phyloP scores from a whole-genome alignment of 495 filamentous ascomycete genomes.

The Daldinia loculata region DNA sequence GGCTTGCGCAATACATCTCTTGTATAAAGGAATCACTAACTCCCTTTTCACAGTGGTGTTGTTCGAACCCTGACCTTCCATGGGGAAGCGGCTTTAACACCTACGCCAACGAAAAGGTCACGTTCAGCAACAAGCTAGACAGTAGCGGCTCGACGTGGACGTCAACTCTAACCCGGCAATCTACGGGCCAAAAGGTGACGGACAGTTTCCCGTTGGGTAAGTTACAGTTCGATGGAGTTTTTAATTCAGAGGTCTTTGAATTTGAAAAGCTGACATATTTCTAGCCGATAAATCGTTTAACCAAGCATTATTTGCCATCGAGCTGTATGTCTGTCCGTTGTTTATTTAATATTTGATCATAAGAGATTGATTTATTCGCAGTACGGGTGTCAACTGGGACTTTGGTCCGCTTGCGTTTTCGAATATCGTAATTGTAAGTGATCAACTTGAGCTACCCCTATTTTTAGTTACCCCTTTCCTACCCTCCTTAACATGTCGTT shows the following conservation, averaged over 20 bases:
- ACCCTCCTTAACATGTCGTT: not conserved
- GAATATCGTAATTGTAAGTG: slow-evolving; percentile 52
- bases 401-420: slow-evolving; percentile 51
- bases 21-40: not conserved
- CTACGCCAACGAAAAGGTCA: slow-evolving; percentile 42
- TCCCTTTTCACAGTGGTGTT: slow-evolving; percentile 45
- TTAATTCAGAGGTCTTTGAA: not conserved
- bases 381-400: slow-evolving; percentile 48
- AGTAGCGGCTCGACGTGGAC: slow-evolving; percentile 36
- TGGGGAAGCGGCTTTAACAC: slow-evolving; percentile 56
- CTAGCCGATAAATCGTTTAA: slow-evolving; percentile 51
- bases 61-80: slow-evolving; percentile 50
- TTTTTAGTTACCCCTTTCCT: not conserved
- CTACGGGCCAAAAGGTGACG: slow-evolving; percentile 34
- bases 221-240: not conserved
- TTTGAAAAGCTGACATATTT: not conserved
- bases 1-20: no score
- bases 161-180: slow-evolving; percentile 33
- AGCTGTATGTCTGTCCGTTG: slow-evolving; percentile 39
- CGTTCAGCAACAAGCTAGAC: slow-evolving; percentile 42
- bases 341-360: not conserved
- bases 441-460: not conserved
- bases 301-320: slow-evolving; percentile 52
- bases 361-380: not conserved
- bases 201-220: slow-evolving; percentile 44